Percentiles rank a stretch among this genome's conserved stretches.
These are phyloP conservation scores for Diophrys sp. DNA, from an alignment of 73 alveolate species.

Conservation along the genomic window DNA sequence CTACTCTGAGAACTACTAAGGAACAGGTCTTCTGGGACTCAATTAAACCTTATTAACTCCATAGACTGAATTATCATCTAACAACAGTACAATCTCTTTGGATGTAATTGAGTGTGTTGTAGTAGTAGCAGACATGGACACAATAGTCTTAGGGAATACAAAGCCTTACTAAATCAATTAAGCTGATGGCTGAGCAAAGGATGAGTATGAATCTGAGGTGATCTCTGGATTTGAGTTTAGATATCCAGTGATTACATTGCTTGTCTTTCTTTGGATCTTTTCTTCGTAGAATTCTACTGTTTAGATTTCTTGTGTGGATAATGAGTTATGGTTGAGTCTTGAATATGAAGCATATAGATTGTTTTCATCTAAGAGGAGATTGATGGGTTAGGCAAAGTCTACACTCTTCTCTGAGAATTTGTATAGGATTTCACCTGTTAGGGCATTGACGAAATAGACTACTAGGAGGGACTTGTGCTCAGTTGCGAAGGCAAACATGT, in stretches of 20 bases:
- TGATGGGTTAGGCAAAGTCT: slow-evolving; percentile 30
- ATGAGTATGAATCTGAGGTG: no score
- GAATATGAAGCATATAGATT: slow-evolving; percentile 26
- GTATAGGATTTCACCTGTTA: slow-evolving; percentile 52
- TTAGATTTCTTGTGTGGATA: slow-evolving; percentile 36
- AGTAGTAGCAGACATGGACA: slow-evolving; percentile 37
- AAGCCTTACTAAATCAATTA: slow-evolving; percentile 63
- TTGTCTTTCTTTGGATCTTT: slow-evolving; percentile 25
- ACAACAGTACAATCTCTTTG: slow-evolving; percentile 38
- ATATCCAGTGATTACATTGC: slow-evolving; percentile 18
- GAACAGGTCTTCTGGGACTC: slow-evolving; percentile 63
- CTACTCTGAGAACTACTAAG: slow-evolving; percentile 34
- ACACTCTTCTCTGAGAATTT: slow-evolving; percentile 54
- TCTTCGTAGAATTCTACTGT: slow-evolving; percentile 43
- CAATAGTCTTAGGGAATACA: slow-evolving; percentile 37
- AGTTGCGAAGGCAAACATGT: slow-evolving; percentile 51
- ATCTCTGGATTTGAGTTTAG: no score
- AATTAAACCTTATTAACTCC: slow-evolving; percentile 18
- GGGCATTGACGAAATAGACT: slow-evolving; percentile 55
- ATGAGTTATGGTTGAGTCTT: slow-evolving; percentile 26
- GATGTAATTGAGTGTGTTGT: slow-evolving; percentile 62
- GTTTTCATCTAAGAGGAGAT: slow-evolving; percentile 42
- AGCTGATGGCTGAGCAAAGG: no score
- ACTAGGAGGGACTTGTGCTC: slow-evolving; percentile 4
- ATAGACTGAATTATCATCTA: slow-evolving; percentile 39